phyloP scores from a whole-genome alignment of 2,329 filamentous ascomycete species.

The Penicillium sp. region DNA sequence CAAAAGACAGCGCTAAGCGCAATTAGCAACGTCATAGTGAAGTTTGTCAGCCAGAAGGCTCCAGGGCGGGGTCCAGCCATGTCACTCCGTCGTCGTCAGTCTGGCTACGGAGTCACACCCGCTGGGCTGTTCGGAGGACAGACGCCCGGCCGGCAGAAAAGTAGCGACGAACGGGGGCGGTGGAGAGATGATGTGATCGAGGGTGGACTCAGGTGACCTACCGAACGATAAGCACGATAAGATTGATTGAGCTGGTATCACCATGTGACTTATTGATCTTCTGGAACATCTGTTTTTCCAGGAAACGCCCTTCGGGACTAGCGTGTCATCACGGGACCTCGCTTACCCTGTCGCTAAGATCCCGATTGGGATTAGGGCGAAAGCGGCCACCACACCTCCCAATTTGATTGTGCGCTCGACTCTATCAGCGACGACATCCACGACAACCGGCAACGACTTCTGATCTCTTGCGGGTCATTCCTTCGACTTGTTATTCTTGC shows the following conservation, averaged over 20 bases:
- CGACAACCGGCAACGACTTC: conserved; percentile 45
- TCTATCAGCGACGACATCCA: conserved; percentile 46
- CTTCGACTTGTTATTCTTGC: conserved; percentile 45
- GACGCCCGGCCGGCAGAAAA: conserved; percentile 31
- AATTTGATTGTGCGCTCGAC: conserved; percentile 43
- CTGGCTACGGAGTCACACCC: background rate
- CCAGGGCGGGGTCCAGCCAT: conserved; percentile 13
- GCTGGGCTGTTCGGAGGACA: conserved; percentile 31
- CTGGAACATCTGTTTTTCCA: conserved; percentile 2
- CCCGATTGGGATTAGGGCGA: conserved; percentile 39
- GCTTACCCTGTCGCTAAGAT: conserved; percentile 43
- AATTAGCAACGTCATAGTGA: conserved; percentile 22
- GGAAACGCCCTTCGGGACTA: conserved; percentile 17
- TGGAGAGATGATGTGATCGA: conserved; percentile 20
- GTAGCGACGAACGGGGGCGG: background rate
- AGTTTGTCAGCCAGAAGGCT: conserved; percentile 23
- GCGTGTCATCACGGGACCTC: conserved; percentile 35
- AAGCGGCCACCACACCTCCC: conserved; percentile 38
- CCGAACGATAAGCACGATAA: background rate
- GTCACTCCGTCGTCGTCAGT: conserved; percentile 9
- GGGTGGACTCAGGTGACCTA: background rate
- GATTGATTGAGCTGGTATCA: background rate
- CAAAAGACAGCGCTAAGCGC: background rate
- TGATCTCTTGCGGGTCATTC: conserved; percentile 41
- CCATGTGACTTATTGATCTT: background rate